Evolutionary conservation across 208 protist species (phyloP), one percentile per base, ranked within the genome.

Genomic region (Acanthamoeba healyi): DNA sequence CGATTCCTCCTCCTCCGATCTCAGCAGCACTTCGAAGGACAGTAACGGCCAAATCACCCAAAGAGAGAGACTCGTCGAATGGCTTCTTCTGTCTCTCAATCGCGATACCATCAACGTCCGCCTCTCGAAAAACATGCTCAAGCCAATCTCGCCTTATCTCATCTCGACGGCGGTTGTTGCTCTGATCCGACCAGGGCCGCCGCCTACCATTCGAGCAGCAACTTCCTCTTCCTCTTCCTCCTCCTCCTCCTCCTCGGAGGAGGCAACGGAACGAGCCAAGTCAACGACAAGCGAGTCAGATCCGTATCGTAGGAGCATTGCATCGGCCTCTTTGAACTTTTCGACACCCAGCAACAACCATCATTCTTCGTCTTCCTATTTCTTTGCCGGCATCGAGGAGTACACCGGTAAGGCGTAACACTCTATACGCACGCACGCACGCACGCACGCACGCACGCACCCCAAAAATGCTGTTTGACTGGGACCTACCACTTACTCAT

Each of bases 101-200:
- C 51, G 42, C 29, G 42, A 63, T 19, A 88, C 51, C 46, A 42
- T 61, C 38, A 88, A 54, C 79, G 36, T 46, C n/a, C 70, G 70
- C 36, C 70, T 81, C 7, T 81, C 70, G 7, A 81, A 81, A 38
- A 81, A 81, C 70, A 49, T 81, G 70, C 70, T 49, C 38, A 81
- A 81, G 36, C 70, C 70, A 17, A 81, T 81, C 70, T 81, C 70
- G 70, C 70, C 70, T 38, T 81, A 81, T 22, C 70, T 81, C 40
- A 81, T 81, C 70, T 32, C 22, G 24, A 49, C 70, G 40, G 70
- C 70, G 7, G 40, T 81, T 17, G n/a, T 81, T 12, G 36, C 70
- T 12, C 36, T 81, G 38, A 44, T 46, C 22, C 70, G 70, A 29
- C 70, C 70, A n/a, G 70, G 70, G 24, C 40, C 70, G 70, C 29